Base-by-base conservation (phyloP, 2,329 filamentous ascomycete species). In the Fusarium nelsonii region DNA sequence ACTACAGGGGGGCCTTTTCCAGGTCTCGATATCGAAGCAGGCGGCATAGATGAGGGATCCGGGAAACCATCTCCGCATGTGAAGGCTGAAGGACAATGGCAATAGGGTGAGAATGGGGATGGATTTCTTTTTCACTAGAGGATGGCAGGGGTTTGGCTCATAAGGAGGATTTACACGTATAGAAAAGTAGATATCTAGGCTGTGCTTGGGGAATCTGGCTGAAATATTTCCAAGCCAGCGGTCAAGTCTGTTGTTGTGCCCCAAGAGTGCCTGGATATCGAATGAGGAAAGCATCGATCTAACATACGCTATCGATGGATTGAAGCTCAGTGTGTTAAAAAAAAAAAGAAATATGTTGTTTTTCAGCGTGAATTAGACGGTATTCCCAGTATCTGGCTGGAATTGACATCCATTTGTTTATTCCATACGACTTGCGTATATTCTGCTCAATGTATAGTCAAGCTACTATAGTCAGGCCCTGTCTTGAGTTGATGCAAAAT, bases 21-120 rank as follows among this genome's bases (percentile, higher is more conserved):
- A 16, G 30, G 28, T 28, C 15, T 30, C 9, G 10, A 20, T 18
- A 12, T 37, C 16, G 36, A 30, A 28, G 40, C 6, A 34, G 39
- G 16, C 9, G 37, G 16, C 5, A 26, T 12, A n/a, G 32, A 28
- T 23, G 28, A 37, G 30, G 26, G 26, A 15, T 6, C 36, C 26
- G 30, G 12, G 10, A n/a, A 36, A 26, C n/a, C n/a, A 1, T 65
- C 32, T 23, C 14, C 46, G 7, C 32, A 28, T 30, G 40, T 66
- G 3, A 57, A 69, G 39, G 15, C 14, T 15, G 54, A 69, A 49
- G 28, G 32, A 6, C 40, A 40, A 41, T 66, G 45, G 50, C 10
- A 20, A 4, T 40, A 61, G 20, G 16, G 7, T 15, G 3, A 37
- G 20, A 26, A n/a, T 36, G 18, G 12, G 4, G 28, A 18, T 10